These are phyloP conservation scores for grape (Vitis vinifera) DNA, from an alignment of 164 flowering plant species.

Conservation along the genomic window ASM3070453v1 NC_081805.1:15014501-15015000, in stretches of 20 bases:
- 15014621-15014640: slow-evolving; percentile 22
- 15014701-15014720: slow-evolving; percentile 32
- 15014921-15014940: slow-evolving; percentile 37
- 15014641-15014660: slow-evolving; percentile 36
- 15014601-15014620: slow-evolving; percentile 12
- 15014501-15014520: no score
- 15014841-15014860: no score
- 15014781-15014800: slow-evolving; percentile 51
- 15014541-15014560: no score
- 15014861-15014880: no score
- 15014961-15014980: slow-evolving; percentile 65
- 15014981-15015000: slow-evolving; percentile 72
- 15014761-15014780: slow-evolving; percentile 31
- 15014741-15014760: slow-evolving; percentile 48
- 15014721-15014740: slow-evolving; percentile 20
- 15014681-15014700: slow-evolving; percentile 22
- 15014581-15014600: background rate
- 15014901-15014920: no score
- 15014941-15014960: slow-evolving; percentile 51
- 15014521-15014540: no score
- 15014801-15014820: slow-evolving; percentile 75
- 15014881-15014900: no score
- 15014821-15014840: slow-evolving; percentile 29
- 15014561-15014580: no score
- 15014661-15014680: slow-evolving; percentile 32